Percentiles rank a stretch among this genome's conserved stretches.
These are phyloP conservation scores for Nannochloris sp. DNA, from an alignment of 139 green algal species.

Conservation along the genomic window DNA sequence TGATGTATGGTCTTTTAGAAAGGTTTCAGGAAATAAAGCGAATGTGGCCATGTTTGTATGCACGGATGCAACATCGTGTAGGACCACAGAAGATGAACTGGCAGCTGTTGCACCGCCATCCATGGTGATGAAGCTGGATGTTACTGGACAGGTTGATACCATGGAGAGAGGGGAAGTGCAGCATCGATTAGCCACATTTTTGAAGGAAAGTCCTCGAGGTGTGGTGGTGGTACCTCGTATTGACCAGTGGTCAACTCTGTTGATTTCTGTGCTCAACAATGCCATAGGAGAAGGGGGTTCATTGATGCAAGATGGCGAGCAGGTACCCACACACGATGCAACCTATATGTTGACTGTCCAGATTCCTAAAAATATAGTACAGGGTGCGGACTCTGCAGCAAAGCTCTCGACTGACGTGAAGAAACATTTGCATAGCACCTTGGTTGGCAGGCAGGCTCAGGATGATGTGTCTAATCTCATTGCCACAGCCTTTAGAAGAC, in stretches of 20 bases:
- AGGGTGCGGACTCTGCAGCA: not conserved
- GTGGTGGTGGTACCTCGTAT: constrained; percentile 17
- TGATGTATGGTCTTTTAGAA: not conserved
- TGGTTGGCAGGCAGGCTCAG: not conserved
- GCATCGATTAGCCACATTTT: constrained; percentile 10
- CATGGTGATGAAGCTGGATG: constrained; percentile 10
- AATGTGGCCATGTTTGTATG: constrained; percentile 13
- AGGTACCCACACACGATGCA: constrained; percentile 10
- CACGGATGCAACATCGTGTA: not conserved
- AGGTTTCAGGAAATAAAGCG: not conserved
- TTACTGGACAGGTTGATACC: not conserved
- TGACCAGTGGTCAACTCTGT: not conserved
- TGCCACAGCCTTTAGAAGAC: constrained; percentile 13
- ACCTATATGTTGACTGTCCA: constrained; percentile 19
- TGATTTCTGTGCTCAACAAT: constrained; percentile 26
- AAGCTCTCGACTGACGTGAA: not conserved
- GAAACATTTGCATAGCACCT: not conserved
- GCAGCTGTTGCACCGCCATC: not conserved
- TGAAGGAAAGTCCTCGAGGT: not conserved
- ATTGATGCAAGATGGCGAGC: constrained; percentile 13
- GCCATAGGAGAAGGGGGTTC: constrained; percentile 15
- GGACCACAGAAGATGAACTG: not conserved
- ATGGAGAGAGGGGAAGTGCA: constrained; percentile 5
- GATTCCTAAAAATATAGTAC: constrained; percentile 3
- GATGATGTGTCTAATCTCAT: constrained; percentile 4